Evolutionary conservation across 805 yeast genomes (phyloP), one percentile per base, ranked within the genome.

Genomic region (Suhomyces sp.): DNA sequence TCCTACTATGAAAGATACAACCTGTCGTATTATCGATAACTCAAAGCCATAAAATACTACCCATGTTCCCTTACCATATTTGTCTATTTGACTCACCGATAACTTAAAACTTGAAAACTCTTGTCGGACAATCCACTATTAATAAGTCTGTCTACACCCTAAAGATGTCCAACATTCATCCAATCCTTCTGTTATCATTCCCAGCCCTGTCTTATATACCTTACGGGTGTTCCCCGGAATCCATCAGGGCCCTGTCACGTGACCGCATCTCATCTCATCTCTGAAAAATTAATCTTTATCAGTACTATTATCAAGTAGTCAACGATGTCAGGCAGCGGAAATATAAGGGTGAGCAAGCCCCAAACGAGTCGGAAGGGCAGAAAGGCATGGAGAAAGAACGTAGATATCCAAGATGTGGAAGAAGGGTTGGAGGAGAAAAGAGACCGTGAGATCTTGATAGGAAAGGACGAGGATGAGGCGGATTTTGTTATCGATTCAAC

Each of bases 351-450:
- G 29, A 84, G 80, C 60, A 79, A 77, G 60, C 73, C 73, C 44
- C 97, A 92, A 71, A 65, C 87, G 4, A 90, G 97, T 6, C 81
- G 98, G 64, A 94, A 94, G 75, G 96, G 97, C 44, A 93, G 89
- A 79, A 86, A 81, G 67, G 85, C 96, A 5, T 90, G 97, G 96
- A 83, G 96, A 67, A 90, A 90, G 71, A 90, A 94, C 69, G 88
- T 94, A 54, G 96, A 94, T 68, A 73, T 94, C 17, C 84, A 83
- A 23, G 97, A 90, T 57, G 76, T 94, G 47, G 90, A 88, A 63
- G 69, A 72, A 31, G 87, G 87, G 10, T 72, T 93, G 40, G 93
- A 86, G 60, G 84, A 81, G 44, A 77, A 78, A 49, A 77, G 90
- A 53, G 96, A 90, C 49, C 83, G 84, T 53, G 65, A 79, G 57